Evolutionary conservation across 176 grass and related monocot species (phyloP), one percentile per base, ranked within the genome.

Genomic region (Aegilops sharonensis): DNA sequence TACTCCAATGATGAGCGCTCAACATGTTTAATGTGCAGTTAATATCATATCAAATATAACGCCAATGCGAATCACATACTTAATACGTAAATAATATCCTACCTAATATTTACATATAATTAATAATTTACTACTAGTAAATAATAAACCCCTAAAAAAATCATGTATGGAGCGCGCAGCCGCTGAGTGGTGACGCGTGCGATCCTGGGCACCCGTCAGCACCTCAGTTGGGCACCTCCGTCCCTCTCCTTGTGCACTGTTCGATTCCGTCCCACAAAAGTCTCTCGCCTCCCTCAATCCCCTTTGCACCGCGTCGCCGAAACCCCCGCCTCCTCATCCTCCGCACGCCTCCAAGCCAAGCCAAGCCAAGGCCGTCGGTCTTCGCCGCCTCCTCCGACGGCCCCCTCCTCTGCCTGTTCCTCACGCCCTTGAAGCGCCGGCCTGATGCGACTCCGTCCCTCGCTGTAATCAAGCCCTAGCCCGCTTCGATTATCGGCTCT

Each of bases 221-320:
- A 18, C 50, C 50, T 54, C 50, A 54, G 15, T 54, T 54, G 15
- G 14, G 15, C 8, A 35, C 31, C 32, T 37, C 68, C 23, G n/a
- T 14, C 62, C 27, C 27, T 14, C 27, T 10, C 69, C 40, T 75
- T 43, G 0, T 1, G 25, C 45, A 52, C 21, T 18, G 43, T 77
- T 77, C 74, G 15, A 54, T 32, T 77, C 74, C 17, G 47, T 77
- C 17, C 27, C 27, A 76, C 23, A 77, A 54, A 76, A 77, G 74
- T 77, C 74, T 77, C 74, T 77, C 74, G 4, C 74, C 27, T 24
- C 73, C 27, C 45, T 32, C 25, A 77, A 77, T 77, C 47, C 74
- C 73, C 73, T 77, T 32, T 14, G 72, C 43, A 43, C 47, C 45
- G 47, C 74, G 45, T 77, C 74, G 74, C 47, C 47, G 47, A 54